Evolutionary conservation across 2,329 filamentous ascomycete genomes (phyloP).

Genomic region (Aspergillus alliaceus): DNA sequence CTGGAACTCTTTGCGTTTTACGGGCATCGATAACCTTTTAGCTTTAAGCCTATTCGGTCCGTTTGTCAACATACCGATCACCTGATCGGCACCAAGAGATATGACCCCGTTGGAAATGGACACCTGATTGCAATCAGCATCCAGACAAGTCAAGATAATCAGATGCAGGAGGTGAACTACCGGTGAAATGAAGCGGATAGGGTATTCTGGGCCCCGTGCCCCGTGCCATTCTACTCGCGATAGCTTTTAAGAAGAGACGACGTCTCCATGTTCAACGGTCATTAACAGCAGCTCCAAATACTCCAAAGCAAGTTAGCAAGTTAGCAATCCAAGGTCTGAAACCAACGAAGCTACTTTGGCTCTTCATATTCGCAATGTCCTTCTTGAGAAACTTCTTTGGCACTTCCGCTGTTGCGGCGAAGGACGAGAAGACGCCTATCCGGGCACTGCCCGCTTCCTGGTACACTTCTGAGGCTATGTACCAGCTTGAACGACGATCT

Average conservation of each 20-base stretch:
- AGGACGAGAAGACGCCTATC: constrained; percentile 24
- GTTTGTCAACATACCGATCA: neutral
- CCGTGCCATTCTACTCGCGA: neutral
- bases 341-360: too few relatives aligned
- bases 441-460: constrained; percentile 53
- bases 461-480: constrained; percentile 49
- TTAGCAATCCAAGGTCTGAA: too few relatives aligned
- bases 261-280: neutral
- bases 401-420: constrained; percentile 16
- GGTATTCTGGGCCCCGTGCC: neutral
- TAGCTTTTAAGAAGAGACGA: neutral
- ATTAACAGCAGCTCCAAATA: neutral
- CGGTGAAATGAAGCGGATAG: neutral
- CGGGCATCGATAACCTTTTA: neutral
- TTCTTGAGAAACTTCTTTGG: constrained; percentile 31
- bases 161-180: too few relatives aligned
- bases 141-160: too few relatives aligned
- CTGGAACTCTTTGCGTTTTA: neutral
- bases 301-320: neutral
- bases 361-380: constrained; percentile 21
- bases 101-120: neutral
- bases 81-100: neutral
- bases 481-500: constrained; percentile 57
- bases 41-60: neutral
- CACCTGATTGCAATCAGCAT: neutral